Percentiles rank a stretch among this genome's conserved stretches.
Evolutionary conservation across 75 land plant genomes (phyloP).

Genomic region (Selaginella tamariscina): DNA sequence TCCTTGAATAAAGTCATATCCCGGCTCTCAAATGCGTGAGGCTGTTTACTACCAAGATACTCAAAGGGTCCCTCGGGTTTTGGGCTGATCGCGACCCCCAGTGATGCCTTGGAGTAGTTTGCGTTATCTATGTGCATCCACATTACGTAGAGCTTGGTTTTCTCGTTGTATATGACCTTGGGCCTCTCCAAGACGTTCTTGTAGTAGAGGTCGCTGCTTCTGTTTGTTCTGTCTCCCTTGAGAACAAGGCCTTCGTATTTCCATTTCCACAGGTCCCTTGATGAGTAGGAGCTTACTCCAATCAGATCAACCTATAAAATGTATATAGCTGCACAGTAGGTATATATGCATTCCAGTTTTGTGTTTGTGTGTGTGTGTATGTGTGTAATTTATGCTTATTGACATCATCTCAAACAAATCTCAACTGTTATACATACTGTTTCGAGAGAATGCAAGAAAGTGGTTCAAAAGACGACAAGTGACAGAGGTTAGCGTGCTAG

Average conservation of each 20-base stretch:
- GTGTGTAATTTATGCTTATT: neutral
- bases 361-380: neutral
- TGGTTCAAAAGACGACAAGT: neutral
- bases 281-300: conserved; percentile 94
- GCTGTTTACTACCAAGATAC: conserved; percentile 70
- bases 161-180: conserved; percentile 75
- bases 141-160: conserved; percentile 75
- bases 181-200: conserved; percentile 95
- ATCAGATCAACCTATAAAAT: conserved; percentile 81
- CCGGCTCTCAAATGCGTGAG: conserved; percentile 86
- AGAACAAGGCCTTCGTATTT: conserved; percentile 81
- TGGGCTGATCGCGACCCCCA: conserved; percentile 83
- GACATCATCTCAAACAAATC: neutral
- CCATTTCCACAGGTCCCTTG: conserved; percentile 93
- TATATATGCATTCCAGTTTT: neutral
- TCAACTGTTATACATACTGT: neutral
- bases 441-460: neutral
- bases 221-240: conserved; percentile 52
- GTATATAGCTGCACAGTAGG: neutral
- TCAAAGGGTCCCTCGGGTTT: conserved; percentile 79
- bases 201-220: conserved; percentile 67
- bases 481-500: neutral
- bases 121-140: conserved; percentile 98
- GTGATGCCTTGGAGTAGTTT: conserved; percentile 89
- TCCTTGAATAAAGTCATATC: conserved; percentile 99